phyloP scores from a whole-genome alignment of 1,284 basidiomycete species.

The Coniferiporia sulphurascens region DNA sequence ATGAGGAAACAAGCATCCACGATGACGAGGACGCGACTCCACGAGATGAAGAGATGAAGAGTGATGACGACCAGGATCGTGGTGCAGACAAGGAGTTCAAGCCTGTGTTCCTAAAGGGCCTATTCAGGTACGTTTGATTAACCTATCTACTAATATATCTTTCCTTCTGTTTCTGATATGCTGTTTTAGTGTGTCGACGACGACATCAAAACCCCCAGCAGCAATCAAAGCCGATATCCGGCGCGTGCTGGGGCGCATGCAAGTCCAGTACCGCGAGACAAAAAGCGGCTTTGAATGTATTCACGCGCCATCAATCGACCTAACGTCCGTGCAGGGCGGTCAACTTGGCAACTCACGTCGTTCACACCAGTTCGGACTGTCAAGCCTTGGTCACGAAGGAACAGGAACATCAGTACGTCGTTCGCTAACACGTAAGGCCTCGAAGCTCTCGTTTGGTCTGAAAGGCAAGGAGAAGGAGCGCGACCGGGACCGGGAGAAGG shows the following conservation, averaged over 20 bases:
- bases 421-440: conserved; percentile 66
- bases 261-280: conserved; percentile 89
- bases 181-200: conserved; percentile 77
- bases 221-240: conserved; percentile 82
- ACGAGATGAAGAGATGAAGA: conserved; percentile 26
- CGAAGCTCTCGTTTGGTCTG: conserved; percentile 65
- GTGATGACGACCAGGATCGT: conserved; percentile 26
- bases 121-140: conserved; percentile 65
- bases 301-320: conserved; percentile 89
- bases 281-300: conserved; percentile 94
- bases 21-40: conserved; percentile 29
- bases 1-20: conserved; percentile 35
- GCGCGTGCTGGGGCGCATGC: conserved; percentile 87
- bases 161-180: not conserved
- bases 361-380: conserved; percentile 23
- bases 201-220: conserved; percentile 83
- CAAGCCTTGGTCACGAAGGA: conserved; percentile 30
- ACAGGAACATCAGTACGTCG: conserved; percentile 38
- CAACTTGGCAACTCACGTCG: conserved; percentile 26
- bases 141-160: not conserved
- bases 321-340: conserved; percentile 57
- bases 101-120: conserved; percentile 83
- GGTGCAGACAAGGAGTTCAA: conserved; percentile 65
- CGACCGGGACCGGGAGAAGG: conserved; percentile 31
- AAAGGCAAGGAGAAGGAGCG: conserved; percentile 40